Conservation (phyloP, 2,329 filamentous ascomycete species). For the Fusarium guadeloupense region DNA sequence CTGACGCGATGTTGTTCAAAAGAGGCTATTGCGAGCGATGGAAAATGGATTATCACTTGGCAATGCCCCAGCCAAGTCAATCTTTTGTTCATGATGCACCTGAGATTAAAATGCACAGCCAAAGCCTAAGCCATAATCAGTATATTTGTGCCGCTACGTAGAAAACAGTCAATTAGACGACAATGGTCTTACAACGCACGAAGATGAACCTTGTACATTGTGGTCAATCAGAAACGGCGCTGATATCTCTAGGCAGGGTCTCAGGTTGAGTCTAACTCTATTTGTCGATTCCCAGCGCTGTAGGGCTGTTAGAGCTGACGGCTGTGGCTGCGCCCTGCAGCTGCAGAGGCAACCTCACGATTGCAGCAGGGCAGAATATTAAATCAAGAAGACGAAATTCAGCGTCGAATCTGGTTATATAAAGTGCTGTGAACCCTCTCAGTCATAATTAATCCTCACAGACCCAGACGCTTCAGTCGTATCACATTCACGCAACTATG, state of each 20-base stretch:
- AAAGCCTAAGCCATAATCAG: constrained; percentile 17
- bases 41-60: background rate
- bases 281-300: constrained; percentile 31
- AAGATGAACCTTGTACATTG: background rate
- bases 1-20: background rate
- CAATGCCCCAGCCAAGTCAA: background rate
- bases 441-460: background rate
- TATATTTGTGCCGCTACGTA: constrained; percentile 10
- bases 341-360: too few species aligned
- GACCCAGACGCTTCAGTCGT: background rate
- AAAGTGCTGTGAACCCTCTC: background rate
- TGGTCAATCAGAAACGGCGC: too few species aligned
- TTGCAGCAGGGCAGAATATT: background rate
- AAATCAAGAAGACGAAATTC: background rate
- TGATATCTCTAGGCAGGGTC: too few species aligned
- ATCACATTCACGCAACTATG: constrained; percentile 2
- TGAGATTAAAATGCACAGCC: background rate
- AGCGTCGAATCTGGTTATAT: background rate
- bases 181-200: too few species aligned
- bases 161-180: background rate
- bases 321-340: constrained; percentile 21
- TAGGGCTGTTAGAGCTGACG: constrained; percentile 22
- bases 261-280: constrained; percentile 10
- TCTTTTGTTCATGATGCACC: background rate
- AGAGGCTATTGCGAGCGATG: background rate